phyloP scores from a whole-genome alignment of 2,329 filamentous ascomycete genomes.

The Sclerotinia spermophila region DNA sequence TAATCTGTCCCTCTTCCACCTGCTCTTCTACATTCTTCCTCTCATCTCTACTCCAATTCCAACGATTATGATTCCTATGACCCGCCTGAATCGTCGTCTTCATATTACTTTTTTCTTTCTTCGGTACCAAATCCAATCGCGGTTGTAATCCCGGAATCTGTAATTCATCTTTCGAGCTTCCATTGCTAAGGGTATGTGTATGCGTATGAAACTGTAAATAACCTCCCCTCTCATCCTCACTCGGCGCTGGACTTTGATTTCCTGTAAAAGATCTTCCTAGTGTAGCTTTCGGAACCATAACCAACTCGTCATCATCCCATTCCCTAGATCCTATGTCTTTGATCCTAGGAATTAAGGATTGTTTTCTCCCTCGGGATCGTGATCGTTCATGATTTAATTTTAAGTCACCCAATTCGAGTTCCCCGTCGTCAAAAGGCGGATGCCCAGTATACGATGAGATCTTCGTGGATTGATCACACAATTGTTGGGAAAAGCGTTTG shows the following conservation, averaged over 20 bases:
- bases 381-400: background rate
- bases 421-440: background rate
- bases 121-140: conserved; percentile 8
- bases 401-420: background rate
- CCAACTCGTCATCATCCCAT: conserved; percentile 8
- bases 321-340: background rate
- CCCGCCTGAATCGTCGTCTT: conserved; percentile 4
- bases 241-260: background rate
- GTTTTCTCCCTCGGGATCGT: background rate
- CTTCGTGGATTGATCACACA: background rate
- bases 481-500: background rate
- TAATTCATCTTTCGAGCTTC: background rate
- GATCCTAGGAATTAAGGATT: background rate
- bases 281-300: conserved; percentile 15
- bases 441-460: background rate
- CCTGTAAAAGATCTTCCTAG: background rate
- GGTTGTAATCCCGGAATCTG: background rate
- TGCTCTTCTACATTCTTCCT: background rate
- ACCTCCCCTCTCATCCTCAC: background rate
- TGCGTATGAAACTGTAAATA: background rate
- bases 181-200: background rate
- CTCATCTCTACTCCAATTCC: background rate
- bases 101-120: conserved; percentile 11
- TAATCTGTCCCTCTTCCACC: conserved; percentile 10
- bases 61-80: background rate